These are phyloP conservation scores for Danielia reshetovae DNA, from an alignment of 805 yeast genomes.

Conservation along the genomic window DNA sequence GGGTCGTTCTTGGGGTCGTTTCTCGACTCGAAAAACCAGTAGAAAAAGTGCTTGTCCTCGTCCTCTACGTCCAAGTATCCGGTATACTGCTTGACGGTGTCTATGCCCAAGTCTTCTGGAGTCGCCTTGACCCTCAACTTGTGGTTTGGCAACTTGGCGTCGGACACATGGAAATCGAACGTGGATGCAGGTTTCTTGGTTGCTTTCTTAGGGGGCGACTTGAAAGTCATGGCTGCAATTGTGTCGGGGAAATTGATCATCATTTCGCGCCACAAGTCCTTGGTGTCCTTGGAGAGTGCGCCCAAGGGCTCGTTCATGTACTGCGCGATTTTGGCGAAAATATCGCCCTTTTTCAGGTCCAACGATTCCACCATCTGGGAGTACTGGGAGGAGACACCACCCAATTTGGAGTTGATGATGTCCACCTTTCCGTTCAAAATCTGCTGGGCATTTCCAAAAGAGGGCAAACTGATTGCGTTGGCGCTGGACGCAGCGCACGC, in stretches of 20 bases:
- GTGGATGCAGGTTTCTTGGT: constrained; percentile 10
- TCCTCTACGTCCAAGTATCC: constrained; percentile 10
- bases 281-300: constrained; percentile 45
- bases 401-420: background rate
- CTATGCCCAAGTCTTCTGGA: constrained; percentile 18
- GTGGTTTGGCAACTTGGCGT: constrained; percentile 37
- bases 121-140: constrained; percentile 18
- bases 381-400: constrained; percentile 9
- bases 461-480: constrained; percentile 12
- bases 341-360: constrained; percentile 16
- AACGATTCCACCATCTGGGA: constrained; percentile 12
- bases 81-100: constrained; percentile 7
- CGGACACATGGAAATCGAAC: constrained; percentile 38
- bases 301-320: constrained; percentile 50
- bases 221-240: constrained; percentile 45
- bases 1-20: constrained; percentile 11
- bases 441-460: constrained; percentile 10
- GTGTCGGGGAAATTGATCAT: constrained; percentile 56
- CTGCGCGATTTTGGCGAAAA: constrained; percentile 47
- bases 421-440: constrained; percentile 9
- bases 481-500: constrained; percentile 8
- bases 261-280: constrained; percentile 61
- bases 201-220: constrained; percentile 46
- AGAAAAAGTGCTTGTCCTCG: constrained; percentile 10
- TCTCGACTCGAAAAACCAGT: constrained; percentile 15